Evolutionary conservation across 331 rosid species (phyloP), one percentile per base, ranked within the genome.

Genomic region (Telfairia occidentalis): DNA sequence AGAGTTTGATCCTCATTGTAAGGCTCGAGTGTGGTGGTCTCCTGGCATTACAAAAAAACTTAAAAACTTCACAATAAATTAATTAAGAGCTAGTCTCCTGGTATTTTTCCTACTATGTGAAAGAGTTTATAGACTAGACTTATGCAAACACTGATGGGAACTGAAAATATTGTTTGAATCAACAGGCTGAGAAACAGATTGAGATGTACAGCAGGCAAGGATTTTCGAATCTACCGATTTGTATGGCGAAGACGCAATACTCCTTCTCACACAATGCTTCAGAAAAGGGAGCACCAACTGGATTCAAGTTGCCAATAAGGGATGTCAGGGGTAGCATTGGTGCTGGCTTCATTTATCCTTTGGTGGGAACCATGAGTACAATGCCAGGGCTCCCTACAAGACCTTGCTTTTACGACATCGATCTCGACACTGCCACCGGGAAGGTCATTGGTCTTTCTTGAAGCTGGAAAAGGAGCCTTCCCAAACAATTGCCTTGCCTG

Each of bases 331-430:
- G 87, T 26, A 94, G 98, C 58, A 94, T 94, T 65, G 98, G 98
- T 34, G 98, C 98, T 46, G 98, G 98, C 54, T 95, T 91, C 71
- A 91, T 95, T 32, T 95, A 95, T 81, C 98, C 98, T 19, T 85
- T 95, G 65, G 97, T 91, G 58, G 98, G 97, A 78, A 90, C 98
- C 78, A 95, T 95, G 92, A 95, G 96, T 65, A 95, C 98, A 9
- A 95, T 95, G 98, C 98, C 98, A 7, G 98, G 98, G 35, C 95
- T 95, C 50, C 97, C 98, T 38, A 95, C 99, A 37, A 85, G 99
- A 74, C 99, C 99, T 63, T 95, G 97, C 87, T 95, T 95, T 85
- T 95, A 95, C 43, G 99, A 95, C 76, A 95, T 95, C 45, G 99
- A 88, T 83, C 76, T 95, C 55, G 92, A 95, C 78, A 90, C 97